phyloP scores from a whole-genome alignment of 805 yeast genomes.

The Metschnikowia borealis region DNA sequence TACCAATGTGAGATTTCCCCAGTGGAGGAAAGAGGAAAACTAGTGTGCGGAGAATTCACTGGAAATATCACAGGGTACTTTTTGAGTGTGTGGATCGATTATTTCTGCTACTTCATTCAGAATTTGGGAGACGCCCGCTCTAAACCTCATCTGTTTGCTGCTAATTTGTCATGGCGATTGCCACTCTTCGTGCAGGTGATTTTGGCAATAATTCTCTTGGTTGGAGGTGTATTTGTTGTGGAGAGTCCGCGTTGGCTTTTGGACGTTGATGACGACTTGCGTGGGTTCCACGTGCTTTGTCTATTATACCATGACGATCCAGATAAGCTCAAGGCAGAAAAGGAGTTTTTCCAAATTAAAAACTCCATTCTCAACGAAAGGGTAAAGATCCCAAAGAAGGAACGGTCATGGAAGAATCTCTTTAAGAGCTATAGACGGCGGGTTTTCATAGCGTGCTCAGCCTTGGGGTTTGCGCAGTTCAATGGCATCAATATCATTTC shows the following conservation, averaged over 20 bases:
- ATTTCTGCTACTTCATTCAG: slow-evolving; percentile 61
- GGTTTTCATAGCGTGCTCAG: slow-evolving; percentile 38
- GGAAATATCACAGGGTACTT: slow-evolving; percentile 83
- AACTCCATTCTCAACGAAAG: slow-evolving; percentile 40
- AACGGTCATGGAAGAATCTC: slow-evolving; percentile 41
- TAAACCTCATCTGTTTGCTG: slow-evolving; percentile 34
- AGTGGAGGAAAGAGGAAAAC: slow-evolving; percentile 75
- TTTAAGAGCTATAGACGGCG: slow-evolving; percentile 36
- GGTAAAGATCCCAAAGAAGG: slow-evolving; percentile 32
- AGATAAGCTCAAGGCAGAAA: slow-evolving; percentile 30
- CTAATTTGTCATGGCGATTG: slow-evolving; percentile 63
- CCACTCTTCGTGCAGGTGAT: slow-evolving; percentile 75
- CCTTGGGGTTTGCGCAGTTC: slow-evolving; percentile 43
- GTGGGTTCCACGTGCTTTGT: slow-evolving; percentile 40
- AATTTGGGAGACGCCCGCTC: slow-evolving; percentile 43
- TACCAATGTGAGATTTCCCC: slow-evolving; percentile 89
- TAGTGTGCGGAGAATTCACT: slow-evolving; percentile 85
- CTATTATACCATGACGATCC: slow-evolving; percentile 31
- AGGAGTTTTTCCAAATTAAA: slow-evolving; percentile 47
- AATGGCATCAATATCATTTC: slow-evolving; percentile 57
- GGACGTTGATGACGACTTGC: slow-evolving; percentile 69
- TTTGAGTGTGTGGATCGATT: slow-evolving; percentile 84
- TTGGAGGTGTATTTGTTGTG: slow-evolving; percentile 75
- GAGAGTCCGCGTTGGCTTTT: slow-evolving; percentile 91
- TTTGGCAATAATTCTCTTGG: slow-evolving; percentile 61